Conservation (phyloP, 768 basidiomycete genomes). For the Boletus speciosus region DNA sequence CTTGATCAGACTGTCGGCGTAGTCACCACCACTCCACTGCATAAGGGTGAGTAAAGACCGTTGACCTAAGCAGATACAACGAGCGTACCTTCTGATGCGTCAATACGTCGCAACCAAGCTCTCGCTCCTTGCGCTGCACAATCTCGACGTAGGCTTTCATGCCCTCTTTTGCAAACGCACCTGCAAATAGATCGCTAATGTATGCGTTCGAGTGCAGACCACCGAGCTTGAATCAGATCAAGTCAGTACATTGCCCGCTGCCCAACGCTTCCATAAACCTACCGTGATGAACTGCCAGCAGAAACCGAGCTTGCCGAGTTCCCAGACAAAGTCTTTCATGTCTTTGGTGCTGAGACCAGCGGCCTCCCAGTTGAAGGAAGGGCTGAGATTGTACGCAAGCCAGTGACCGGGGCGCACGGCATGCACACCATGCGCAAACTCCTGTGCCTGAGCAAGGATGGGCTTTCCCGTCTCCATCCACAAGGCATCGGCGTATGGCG, state of each 20-base stretch:
- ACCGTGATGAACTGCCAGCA: slow-evolving; percentile 99
- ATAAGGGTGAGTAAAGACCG: slow-evolving; percentile 15
- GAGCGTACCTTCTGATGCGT: slow-evolving; percentile 87
- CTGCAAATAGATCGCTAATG: slow-evolving; percentile 91
- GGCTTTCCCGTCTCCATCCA: slow-evolving; percentile 99
- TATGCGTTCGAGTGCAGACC: slow-evolving; percentile 97
- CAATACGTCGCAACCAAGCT: slow-evolving; percentile 92
- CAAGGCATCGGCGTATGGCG: slow-evolving; percentile 86
- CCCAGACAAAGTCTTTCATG: slow-evolving; percentile 89
- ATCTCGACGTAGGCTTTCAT: slow-evolving; percentile 99
- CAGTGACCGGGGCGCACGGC: slow-evolving; percentile 82
- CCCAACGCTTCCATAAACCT: slow-evolving; percentile 25
- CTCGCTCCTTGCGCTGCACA: slow-evolving; percentile 87
- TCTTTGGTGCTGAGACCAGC: slow-evolving; percentile 83
- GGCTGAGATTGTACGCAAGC: slow-evolving; percentile 95
- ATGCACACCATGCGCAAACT: slow-evolving; percentile 89
- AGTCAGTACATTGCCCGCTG: slow-evolving; percentile 2
- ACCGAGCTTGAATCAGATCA: slow-evolving; percentile 59
- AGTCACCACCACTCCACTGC: slow-evolving; percentile 95
- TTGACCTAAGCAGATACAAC: neutral
- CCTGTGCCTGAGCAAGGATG: slow-evolving; percentile 84
- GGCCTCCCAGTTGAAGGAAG: slow-evolving; percentile 92
- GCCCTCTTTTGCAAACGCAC: slow-evolving; percentile 85
- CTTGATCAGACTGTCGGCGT: slow-evolving; percentile 86
- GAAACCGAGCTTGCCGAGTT: slow-evolving; percentile 92